Conservation (phyloP, 306 rosid genomes). For the Abrus precatorius region DNA sequence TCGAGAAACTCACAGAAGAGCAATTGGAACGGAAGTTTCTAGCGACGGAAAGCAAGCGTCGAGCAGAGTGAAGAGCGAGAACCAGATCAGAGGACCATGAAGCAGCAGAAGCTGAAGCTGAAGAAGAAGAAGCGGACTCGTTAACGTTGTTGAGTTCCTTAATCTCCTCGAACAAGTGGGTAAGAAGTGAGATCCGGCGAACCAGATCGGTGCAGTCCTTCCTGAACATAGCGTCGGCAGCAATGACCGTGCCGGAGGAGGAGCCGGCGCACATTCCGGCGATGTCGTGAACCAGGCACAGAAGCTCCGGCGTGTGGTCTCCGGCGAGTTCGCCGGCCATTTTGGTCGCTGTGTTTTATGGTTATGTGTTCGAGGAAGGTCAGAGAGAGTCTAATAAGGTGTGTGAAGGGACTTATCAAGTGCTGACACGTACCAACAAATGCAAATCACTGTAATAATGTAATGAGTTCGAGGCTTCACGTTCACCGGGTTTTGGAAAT, state of each 20-base stretch:
- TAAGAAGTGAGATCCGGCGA: constrained; percentile 91
- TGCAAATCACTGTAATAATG: constrained; percentile 30
- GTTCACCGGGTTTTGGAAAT: constrained; percentile 26
- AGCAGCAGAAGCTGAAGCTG: constrained; percentile 46
- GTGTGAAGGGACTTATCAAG: constrained; percentile 38
- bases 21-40: constrained; percentile 59
- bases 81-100: constrained; percentile 75
- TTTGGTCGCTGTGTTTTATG: neutral
- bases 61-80: constrained; percentile 74
- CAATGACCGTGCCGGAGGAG: constrained; percentile 30
- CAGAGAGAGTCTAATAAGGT: constrained; percentile 46
- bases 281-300: constrained; percentile 66
- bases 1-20: constrained; percentile 64
- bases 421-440: constrained; percentile 43
- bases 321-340: constrained; percentile 76
- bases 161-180: constrained; percentile 86
- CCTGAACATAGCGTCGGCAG: constrained; percentile 59
- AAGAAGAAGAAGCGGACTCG: constrained; percentile 51
- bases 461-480: constrained; percentile 45
- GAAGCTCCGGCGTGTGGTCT: constrained; percentile 63
- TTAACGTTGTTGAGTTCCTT: constrained; percentile 59
- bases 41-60: constrained; percentile 69
- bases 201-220: constrained; percentile 94
- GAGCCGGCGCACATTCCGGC: constrained; percentile 57
- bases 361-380: constrained; percentile 7